Base-by-base conservation (phyloP, 2,329 filamentous ascomycete species). In the Cercospora zeina region DNA sequence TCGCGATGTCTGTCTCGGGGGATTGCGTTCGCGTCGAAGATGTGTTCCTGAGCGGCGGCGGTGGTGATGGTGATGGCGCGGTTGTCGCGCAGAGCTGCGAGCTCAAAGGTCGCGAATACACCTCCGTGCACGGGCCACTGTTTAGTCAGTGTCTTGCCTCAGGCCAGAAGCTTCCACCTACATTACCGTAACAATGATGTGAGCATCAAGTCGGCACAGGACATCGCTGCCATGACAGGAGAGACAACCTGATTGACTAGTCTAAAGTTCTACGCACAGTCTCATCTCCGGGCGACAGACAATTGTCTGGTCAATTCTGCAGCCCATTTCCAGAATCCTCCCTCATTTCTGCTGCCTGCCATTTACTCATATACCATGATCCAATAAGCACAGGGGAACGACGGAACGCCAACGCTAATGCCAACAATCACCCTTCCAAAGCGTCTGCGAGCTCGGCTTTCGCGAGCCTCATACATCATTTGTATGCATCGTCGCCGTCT, bases 61-160 rank as follows among this genome's bases (percentile, higher is more conserved):
- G 42, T 58, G 39, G n/a, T 58, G 55, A n/a, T 21, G 55, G 16
- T 30, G 37, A 27, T 24, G 36, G 55, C 39, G 27, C 5, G 39
- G 45, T 31, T 13, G 39, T 50, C 16, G 21, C 49, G 50, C 24
- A 36, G 19, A 34, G 53, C 21, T 9, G 33, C 33, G 21, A 55
- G 53, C 33, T 55, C 19, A 24, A 55, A 24, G 53, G 21, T 42
- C 33, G 51, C 51, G 31, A 37, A 36, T n/a, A 14, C 24, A 10
- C 21, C 13, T 11, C 27, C 16, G 30, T 4, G 49, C 49, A 33
- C 27, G 49, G 49, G 16, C 14, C 14, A 14, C 14, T 6, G 14
- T 19, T 55, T 55, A 21, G 53, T 55, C 53, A 31, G 53, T 34
- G 2, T 31, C 16, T 37, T 37, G 53, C 53, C 53, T 55, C 53